Evolutionary conservation across 352 stramenopile genomes (phyloP).

Genomic region (Phytophthora podocarpi): DNA sequence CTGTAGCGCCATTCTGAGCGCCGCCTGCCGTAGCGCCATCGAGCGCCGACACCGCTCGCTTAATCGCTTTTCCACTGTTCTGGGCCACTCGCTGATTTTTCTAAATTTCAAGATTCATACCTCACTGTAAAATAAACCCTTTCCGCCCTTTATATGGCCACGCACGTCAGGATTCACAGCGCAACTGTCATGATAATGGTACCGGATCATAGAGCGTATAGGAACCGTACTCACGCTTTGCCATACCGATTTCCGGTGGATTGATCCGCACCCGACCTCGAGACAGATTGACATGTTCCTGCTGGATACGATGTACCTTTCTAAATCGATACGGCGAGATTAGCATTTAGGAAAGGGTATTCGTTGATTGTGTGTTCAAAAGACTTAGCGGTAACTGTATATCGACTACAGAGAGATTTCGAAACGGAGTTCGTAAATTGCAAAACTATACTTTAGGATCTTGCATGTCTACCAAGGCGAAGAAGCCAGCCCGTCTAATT

Average conservation of each 20-base stretch:
- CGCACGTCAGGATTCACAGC: constrained; percentile 1
- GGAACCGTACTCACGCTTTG: constrained; percentile 3
- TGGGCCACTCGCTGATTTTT: neutral
- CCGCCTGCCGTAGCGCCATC: too few species aligned
- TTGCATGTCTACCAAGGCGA: neutral
- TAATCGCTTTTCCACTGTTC: neutral
- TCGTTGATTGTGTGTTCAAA: too few species aligned
- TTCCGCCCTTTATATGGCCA: neutral
- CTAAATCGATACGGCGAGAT: too few species aligned
- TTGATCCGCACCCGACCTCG: constrained; percentile 11
- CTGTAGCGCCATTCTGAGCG: neutral
- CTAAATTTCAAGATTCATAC: constrained; percentile 7
- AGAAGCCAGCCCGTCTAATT: neutral
- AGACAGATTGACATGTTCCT: too few species aligned
- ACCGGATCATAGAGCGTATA: constrained; percentile 11
- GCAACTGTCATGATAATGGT: constrained; percentile 13
- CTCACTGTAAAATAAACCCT: too few species aligned
- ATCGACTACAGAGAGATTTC: too few species aligned
- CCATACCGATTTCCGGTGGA: constrained; percentile 2
- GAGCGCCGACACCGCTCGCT: too few species aligned
- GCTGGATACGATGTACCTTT: too few species aligned
- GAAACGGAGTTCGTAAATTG: too few species aligned
- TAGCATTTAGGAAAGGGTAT: too few species aligned
- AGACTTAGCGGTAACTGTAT: too few species aligned
- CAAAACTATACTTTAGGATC: too few species aligned